Evolutionary conservation across 2,329 filamentous ascomycete genomes (phyloP), one percentile per base, ranked within the genome.

Genomic region (Ceratocystiopsis minuta): DNA sequence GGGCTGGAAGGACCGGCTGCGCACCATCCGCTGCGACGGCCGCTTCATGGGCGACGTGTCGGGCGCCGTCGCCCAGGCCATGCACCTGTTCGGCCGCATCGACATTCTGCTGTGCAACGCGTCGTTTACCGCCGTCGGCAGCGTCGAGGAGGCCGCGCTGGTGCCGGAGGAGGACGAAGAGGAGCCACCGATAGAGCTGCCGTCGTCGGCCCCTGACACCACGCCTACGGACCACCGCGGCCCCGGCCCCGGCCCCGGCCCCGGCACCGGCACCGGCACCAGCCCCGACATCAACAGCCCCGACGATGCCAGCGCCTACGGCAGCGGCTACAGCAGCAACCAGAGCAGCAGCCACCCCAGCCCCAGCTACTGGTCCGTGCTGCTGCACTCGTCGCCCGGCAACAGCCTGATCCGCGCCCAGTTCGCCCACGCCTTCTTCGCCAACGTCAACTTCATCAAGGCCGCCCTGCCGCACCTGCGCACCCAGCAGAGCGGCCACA

Each of bases 371-470:
- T 20, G 20, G 20, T 4, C 4, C 20, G 20, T 20, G 20, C 20
- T 20, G 20, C 20, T 20, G 20, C 20, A 20, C 20, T 20, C 20
- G 20, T 20, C 20, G 20, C 20, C 20, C 20, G 86, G 84, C 1
- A 71, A 79, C 50, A 85, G 79, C 45, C 70, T 95, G 16, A 79
- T 92, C 33, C 75, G 82, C 46, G 83, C 93, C 54, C 88, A 95
- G 57, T 95, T 96, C 57, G 88, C 96, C 58, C 78, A 77, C 48
- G 85, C 93, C 53, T 96, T 92, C 66, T 96, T 96, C 59, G 85
- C 84, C 1, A 86, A 92, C 44, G 80, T 96, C 57, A 96, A 96
- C 60, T 84, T 93, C 56, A 92, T 96, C 64, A 92, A 90, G 58
- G 82, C 87, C 14, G 70, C 78, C 1, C 67, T 98, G 17, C 86